phyloP scores from a whole-genome alignment of 768 basidiomycete genomes.

The Chalciporus pseudorubinellus region DNA sequence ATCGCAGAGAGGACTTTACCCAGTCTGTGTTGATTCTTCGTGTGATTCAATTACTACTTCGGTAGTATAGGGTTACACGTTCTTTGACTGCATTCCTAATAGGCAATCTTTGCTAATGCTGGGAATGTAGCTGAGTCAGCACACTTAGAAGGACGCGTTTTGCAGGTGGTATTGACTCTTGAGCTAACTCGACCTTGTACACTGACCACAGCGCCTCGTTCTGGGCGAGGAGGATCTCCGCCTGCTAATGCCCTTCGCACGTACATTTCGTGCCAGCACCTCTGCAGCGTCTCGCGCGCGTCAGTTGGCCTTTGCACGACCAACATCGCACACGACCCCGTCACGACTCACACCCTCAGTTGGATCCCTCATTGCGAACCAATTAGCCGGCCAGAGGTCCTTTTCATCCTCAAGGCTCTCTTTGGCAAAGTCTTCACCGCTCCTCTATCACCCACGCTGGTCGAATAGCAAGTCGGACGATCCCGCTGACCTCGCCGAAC shows the following conservation, averaged over 20 bases:
- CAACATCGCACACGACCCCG: conserved; percentile 13
- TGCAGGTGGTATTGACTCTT: too few species aligned
- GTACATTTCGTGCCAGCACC: conserved; percentile 13
- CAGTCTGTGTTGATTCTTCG: too few species aligned
- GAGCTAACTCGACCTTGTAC: too few species aligned
- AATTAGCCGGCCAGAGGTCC: conserved; percentile 16
- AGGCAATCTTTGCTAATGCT: too few species aligned
- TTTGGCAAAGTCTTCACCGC: conserved; percentile 31
- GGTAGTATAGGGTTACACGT: too few species aligned
- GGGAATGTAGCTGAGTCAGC: too few species aligned
- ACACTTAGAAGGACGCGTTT: too few species aligned
- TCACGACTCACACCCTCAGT: conserved; percentile 4
- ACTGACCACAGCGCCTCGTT: too few species aligned
- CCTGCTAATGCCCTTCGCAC: conserved; percentile 26
- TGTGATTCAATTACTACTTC: too few species aligned
- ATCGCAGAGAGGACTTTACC: too few species aligned
- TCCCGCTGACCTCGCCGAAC: conserved; percentile 21
- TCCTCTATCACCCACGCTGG: conserved; percentile 38
- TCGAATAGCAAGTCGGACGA: conserved; percentile 35
- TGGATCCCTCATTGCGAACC: conserved; percentile 5
- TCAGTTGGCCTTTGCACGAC: conserved; percentile 9
- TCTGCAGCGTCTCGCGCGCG: conserved; percentile 12
- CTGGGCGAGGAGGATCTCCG: conserved; percentile 18
- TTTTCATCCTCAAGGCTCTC: conserved; percentile 26
- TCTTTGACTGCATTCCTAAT: too few species aligned